These are phyloP conservation scores for Carex cristatella DNA, from an alignment of 176 grass and related monocot species.

Conservation along the genomic window DNA sequence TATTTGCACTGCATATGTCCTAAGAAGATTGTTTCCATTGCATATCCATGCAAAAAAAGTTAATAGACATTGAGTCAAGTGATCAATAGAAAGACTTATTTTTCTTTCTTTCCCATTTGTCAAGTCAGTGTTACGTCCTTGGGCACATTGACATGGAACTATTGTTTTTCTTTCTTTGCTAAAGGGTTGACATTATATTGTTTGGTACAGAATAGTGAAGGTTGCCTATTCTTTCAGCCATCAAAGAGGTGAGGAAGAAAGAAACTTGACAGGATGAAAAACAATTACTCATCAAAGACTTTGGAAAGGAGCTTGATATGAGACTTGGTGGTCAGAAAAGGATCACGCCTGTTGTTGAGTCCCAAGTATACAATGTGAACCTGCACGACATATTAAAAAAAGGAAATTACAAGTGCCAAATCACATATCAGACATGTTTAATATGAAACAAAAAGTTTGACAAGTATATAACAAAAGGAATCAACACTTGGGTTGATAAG, in stretches of 20 bases:
- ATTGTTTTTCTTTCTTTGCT: not conserved
- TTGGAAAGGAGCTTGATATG: conserved; percentile 73
- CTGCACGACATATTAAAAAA: conserved; percentile 44
- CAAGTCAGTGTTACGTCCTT: not conserved
- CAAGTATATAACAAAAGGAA: conserved; percentile 34
- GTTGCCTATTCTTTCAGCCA: not conserved
- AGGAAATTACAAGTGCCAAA: conserved; percentile 10
- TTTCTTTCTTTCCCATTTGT: not conserved
- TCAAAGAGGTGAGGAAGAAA: not conserved
- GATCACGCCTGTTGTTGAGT: conserved; percentile 44
- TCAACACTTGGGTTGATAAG: not conserved
- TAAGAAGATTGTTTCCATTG: not conserved
- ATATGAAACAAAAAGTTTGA: conserved; percentile 1
- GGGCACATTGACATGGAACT: not conserved
- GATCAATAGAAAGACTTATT: not conserved
- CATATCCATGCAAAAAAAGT: not conserved
- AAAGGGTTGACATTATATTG: not conserved
- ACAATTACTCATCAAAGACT: conserved; percentile 63
- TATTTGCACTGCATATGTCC: not conserved
- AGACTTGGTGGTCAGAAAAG: conserved; percentile 53
- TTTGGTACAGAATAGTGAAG: not conserved
- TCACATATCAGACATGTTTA: conserved; percentile 26
- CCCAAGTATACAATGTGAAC: conserved; percentile 97
- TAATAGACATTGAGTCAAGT: not conserved
- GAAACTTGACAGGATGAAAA: conserved; percentile 1